Evolutionary conservation across 805 yeast species (phyloP).

Genomic region (Maudiozyma barnettii): DNA sequence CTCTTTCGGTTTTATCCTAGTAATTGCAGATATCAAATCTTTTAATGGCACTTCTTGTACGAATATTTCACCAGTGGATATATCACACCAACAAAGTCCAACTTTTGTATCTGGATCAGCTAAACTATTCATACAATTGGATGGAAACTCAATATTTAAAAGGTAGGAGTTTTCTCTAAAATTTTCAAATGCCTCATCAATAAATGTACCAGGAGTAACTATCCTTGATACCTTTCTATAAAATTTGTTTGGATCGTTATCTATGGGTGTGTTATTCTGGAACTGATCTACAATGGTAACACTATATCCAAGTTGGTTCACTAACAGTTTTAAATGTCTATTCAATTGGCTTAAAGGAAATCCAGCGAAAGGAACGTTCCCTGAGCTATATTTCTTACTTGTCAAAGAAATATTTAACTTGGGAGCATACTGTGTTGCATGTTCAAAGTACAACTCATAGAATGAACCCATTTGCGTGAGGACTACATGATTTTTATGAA

Average conservation of each 20-base stretch:
- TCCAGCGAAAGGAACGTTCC: constrained; percentile 74
- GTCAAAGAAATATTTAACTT: constrained; percentile 66
- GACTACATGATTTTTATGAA: constrained; percentile 46
- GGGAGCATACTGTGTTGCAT: constrained; percentile 67
- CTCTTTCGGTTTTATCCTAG: constrained; percentile 76
- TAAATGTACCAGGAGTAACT: constrained; percentile 85
- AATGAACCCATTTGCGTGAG: constrained; percentile 79
- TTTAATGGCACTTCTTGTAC: constrained; percentile 54
- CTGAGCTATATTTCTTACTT: constrained; percentile 35
- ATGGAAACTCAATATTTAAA: constrained; percentile 55
- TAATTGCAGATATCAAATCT: constrained; percentile 58
- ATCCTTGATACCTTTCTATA: constrained; percentile 68
- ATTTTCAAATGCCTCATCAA: constrained; percentile 78
- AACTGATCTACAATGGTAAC: constrained; percentile 81
- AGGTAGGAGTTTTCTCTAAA: constrained; percentile 62
- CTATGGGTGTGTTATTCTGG: constrained; percentile 19
- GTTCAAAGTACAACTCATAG: constrained; percentile 82
- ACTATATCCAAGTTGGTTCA: constrained; percentile 55
- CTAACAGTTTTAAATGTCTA: constrained; percentile 63
- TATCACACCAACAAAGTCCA: constrained; percentile 83
- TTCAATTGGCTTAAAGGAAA: constrained; percentile 69
- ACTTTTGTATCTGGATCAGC: constrained; percentile 35
- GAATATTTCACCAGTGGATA: constrained; percentile 70
- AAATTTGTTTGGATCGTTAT: constrained; percentile 33
- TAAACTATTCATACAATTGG: constrained; percentile 31